Evolutionary conservation across 78 protist genomes (phyloP).

Genomic region (Protostelium mycophagum): DNA sequence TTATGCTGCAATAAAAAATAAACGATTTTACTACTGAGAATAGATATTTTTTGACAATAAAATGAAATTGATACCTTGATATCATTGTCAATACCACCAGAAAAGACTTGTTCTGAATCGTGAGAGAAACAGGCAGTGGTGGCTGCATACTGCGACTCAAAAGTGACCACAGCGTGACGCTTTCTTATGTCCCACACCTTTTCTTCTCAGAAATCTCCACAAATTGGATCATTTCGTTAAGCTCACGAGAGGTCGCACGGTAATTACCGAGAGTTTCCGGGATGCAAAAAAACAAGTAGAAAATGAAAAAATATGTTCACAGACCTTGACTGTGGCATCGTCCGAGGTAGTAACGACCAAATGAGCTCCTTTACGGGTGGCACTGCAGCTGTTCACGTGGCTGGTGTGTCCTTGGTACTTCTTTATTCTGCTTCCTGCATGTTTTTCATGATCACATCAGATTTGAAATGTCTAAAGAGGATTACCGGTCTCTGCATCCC

Average conservation of each 20-base stretch:
- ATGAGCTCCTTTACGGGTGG: constrained; percentile 40
- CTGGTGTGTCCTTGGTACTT: constrained; percentile 54
- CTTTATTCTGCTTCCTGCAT: constrained; percentile 19
- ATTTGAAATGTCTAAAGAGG: not conserved
- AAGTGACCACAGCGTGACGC: not conserved
- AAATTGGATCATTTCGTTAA: too few species aligned
- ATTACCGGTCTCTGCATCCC: constrained; percentile 56
- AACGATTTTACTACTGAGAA: too few species aligned
- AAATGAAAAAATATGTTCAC: too few species aligned
- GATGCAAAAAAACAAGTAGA: too few species aligned
- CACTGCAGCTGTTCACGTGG: constrained; percentile 54
- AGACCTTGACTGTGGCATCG: constrained; percentile 52
- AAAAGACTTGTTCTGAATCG: constrained; percentile 37
- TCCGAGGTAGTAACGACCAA: constrained; percentile 46
- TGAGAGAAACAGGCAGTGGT: constrained; percentile 51
- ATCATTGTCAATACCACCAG: constrained; percentile 77
- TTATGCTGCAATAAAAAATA: too few species aligned
- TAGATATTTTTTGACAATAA: too few species aligned
- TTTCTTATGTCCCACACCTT: constrained; percentile 61
- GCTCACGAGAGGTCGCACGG: too few species aligned
- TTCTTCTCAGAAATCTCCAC: too few species aligned
- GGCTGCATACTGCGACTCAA: constrained; percentile 42
- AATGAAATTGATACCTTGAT: constrained; percentile 41
- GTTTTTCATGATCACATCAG: not conserved
- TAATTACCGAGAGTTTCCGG: too few species aligned